Evolutionary conservation across 2,329 filamentous ascomycete species (phyloP), one percentile per base, ranked within the genome.

Genomic region (Rhytidhysteron rufulum): DNA sequence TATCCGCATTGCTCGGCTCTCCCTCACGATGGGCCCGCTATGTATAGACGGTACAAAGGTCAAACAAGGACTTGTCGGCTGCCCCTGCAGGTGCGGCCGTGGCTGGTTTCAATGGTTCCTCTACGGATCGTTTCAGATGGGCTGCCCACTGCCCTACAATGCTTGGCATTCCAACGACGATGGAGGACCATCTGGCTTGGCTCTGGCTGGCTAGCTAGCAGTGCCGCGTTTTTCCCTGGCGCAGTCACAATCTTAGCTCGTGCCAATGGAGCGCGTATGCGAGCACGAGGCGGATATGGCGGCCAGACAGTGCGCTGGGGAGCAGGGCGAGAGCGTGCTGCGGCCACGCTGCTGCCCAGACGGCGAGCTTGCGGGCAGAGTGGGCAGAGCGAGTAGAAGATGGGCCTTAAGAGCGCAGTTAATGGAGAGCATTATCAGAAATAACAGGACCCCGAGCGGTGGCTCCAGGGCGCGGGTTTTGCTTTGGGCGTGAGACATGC

Each of bases 11-110:
- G 44, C 43, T 34, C 29, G 33, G 40, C 41, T 37, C 44, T 47
- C 21, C 37, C 48, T 47, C 35, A 50, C 43, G 44, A 46, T 44
- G 50, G 50, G 44, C 35, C 49, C 49, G 50, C 61, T 62, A 63
- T 54, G 58, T 58, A 55, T 58, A 58, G 59, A 47, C 48, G 58
- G 57, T 51, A 55, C 55, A 62, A 42, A 57, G 43, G 47, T 63
- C 57, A 57, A 63, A 62, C 55, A 48, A 32, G 42, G 34, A 42
- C 39, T 18, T 24, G 25, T 17, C 8, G 42, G 41, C n/a, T 44
- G 47, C 52, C 51, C 51, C 54, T 58, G 59, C 51, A 58, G 51
- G 29, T 43, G 46, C 41, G 44, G 15, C 9, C 34, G 40, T 34
- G 41, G 41, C 39, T 42, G 39, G 48, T 43, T n/a, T 44, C 43